Percentiles rank a stretch among this genome's conserved stretches.
phyloP scores from a whole-genome alignment of 1,139 yeast genomes.

The Trichomonascaceae sp. region DNA sequence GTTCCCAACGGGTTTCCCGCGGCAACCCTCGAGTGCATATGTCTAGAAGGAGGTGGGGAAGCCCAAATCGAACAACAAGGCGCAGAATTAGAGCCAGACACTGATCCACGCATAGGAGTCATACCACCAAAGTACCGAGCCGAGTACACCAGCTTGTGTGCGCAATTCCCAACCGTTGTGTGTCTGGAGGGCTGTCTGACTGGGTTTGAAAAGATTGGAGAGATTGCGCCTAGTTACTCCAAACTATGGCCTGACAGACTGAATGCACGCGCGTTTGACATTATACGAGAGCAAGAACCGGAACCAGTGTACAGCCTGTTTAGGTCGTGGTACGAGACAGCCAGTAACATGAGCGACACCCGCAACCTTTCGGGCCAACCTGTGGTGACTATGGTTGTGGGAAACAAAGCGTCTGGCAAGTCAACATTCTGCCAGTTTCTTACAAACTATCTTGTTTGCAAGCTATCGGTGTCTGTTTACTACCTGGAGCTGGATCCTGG shows the following conservation, averaged over 20 bases:
- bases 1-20: constrained; percentile 39
- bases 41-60: constrained; percentile 22
- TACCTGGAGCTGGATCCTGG: constrained; percentile 84
- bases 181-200: constrained; percentile 9
- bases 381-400: constrained; percentile 33
- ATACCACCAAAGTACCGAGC: constrained; percentile 26
- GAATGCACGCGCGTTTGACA: too few species aligned
- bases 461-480: constrained; percentile 19
- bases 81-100: too few species aligned
- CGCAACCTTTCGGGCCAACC: constrained; percentile 4
- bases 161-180: constrained; percentile 6
- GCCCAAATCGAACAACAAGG: constrained; percentile 7
- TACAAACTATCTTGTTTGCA: constrained; percentile 30
- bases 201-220: constrained; percentile 38
- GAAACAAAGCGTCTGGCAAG: constrained; percentile 74
- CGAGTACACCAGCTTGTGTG: constrained; percentile 14
- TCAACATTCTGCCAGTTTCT: constrained; percentile 55
- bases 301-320: constrained; percentile 9
- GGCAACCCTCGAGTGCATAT: constrained; percentile 42
- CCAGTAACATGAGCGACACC: constrained; percentile 5
- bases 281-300: too few species aligned
- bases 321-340: constrained; percentile 16
- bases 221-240: constrained; percentile 38
- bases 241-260: constrained; percentile 14
- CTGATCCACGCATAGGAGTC: not conserved